phyloP scores from a whole-genome alignment of 1,139 yeast species.

The Yamadazyma atmosphaerica region DNA sequence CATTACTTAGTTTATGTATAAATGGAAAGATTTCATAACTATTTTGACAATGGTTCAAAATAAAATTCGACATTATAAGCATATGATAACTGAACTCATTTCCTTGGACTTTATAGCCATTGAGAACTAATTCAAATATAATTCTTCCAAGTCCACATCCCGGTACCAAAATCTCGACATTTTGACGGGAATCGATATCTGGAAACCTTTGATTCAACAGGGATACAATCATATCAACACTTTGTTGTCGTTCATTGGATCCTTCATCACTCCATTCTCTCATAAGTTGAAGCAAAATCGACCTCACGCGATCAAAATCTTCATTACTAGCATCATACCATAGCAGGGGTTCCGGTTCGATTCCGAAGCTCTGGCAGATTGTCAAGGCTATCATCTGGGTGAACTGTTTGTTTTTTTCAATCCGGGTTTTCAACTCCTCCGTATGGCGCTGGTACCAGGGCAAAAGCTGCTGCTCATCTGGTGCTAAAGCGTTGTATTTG shows the following conservation, averaged over 20 bases:
- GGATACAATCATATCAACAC: slow-evolving; percentile 47
- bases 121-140: slow-evolving; percentile 66
- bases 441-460: slow-evolving; percentile 56
- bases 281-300: slow-evolving; percentile 61
- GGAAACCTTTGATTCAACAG: slow-evolving; percentile 49
- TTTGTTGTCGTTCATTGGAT: slow-evolving; percentile 45
- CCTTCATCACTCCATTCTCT: slow-evolving; percentile 82
- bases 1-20: slow-evolving; percentile 52
- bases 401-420: slow-evolving; percentile 51
- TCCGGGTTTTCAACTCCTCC: slow-evolving; percentile 42
- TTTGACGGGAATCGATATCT: slow-evolving; percentile 32
- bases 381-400: slow-evolving; percentile 44
- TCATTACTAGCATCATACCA: slow-evolving; percentile 48
- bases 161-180: slow-evolving; percentile 61
- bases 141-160: slow-evolving; percentile 85
- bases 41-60: slow-evolving; percentile 54
- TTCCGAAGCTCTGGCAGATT: slow-evolving; percentile 58
- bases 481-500: slow-evolving; percentile 30
- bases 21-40: slow-evolving; percentile 52
- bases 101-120: slow-evolving; percentile 79
- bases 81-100: slow-evolving; percentile 84
- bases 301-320: slow-evolving; percentile 63
- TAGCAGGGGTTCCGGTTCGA: slow-evolving; percentile 31
- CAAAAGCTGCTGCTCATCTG: slow-evolving; percentile 42
- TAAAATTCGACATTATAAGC: slow-evolving; percentile 65